Evolutionary conservation across 805 yeast genomes (phyloP), one percentile per base, ranked within the genome.

Genomic region (Saccharomycopsis synnaedendra): DNA sequence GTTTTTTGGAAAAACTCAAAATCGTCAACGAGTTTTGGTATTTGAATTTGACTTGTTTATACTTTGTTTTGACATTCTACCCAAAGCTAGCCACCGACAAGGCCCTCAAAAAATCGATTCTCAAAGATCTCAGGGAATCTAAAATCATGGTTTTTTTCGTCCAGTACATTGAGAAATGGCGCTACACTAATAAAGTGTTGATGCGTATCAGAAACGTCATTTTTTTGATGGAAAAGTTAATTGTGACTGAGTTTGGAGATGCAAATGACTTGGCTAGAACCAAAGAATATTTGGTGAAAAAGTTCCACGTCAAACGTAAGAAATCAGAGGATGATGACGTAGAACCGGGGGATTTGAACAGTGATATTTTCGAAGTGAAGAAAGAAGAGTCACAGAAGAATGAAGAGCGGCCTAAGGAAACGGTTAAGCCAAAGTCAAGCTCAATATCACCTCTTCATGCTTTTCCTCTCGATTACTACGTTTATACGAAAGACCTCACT

Each of bases 401-500:
- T 63, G 34, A 66, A 65, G 40, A 73, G 70, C 57, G 68, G 65
- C 19, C 42, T 60, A 19, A 3, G 52, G 29, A 43, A 43, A 11
- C 55, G 45, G 34, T 34, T 11, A 39, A 39, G 11, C 9, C 9
- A 11, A 60, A 58, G 44, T 19, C 19, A 19, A 19, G 19, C 19
- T 19, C 19, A 19, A 19, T 1, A 19, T 19, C 19, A 19, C 19
- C 19, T 19, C 64, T 72, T 43, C 63, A 70, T 0, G 80, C 89
- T 6, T 80, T 95, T 0, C 95, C 96, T 0, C 63, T 85, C n/a
- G 95, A 89, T 54, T 90, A 85, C 59, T 80, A 78, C 57, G 78
- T 84, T 5, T 88, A 85, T 58, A 70, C 87, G 52, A 85, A 84
- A 45, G 94, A 86, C 51, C 61, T 89, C 3, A 61, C 70, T 3